Conservation (phyloP, 257 asterid genomes). For the Knoxia roxburghii region DNA sequence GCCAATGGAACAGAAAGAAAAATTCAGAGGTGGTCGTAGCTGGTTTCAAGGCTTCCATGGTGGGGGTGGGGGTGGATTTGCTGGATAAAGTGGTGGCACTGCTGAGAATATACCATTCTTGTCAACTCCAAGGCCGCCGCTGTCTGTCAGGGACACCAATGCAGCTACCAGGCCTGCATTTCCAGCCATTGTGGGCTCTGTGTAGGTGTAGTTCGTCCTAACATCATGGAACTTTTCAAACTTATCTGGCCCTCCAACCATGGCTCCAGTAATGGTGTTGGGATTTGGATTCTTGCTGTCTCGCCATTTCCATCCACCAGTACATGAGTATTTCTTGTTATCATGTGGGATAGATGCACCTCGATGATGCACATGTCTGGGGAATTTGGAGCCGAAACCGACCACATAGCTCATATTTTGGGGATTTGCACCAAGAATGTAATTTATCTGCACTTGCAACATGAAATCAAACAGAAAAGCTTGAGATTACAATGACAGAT, state of each 20-base stretch:
- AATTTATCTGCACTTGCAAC: constrained; percentile 39
- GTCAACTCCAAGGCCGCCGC: constrained; percentile 52
- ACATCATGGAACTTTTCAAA: constrained; percentile 62
- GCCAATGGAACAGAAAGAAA: neutral
- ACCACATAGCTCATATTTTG: constrained; percentile 75
- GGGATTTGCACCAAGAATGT: constrained; percentile 74
- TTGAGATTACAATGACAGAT: neutral
- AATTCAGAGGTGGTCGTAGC: neutral
- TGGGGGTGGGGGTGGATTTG: constrained; percentile 73
- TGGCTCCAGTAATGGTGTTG: constrained; percentile 62
- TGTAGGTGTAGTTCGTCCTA: constrained; percentile 57
- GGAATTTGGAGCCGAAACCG: constrained; percentile 60
- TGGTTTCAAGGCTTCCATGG: constrained; percentile 69
- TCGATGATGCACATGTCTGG: constrained; percentile 79
- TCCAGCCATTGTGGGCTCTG: constrained; percentile 85
- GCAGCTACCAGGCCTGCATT: constrained; percentile 93
- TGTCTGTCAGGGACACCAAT: constrained; percentile 58
- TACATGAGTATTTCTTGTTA: constrained; percentile 54
- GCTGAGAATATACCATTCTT: constrained; percentile 61
- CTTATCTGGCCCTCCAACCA: constrained; percentile 89
- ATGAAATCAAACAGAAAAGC: neutral
- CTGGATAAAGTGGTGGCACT: constrained; percentile 64
- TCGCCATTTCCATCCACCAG: constrained; percentile 71
- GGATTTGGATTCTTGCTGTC: constrained; percentile 52
- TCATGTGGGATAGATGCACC: constrained; percentile 71